Evolutionary conservation across 2,329 filamentous ascomycete species (phyloP), one percentile per base, ranked within the genome.

Genomic region (Cercospora zeae-maydis): DNA sequence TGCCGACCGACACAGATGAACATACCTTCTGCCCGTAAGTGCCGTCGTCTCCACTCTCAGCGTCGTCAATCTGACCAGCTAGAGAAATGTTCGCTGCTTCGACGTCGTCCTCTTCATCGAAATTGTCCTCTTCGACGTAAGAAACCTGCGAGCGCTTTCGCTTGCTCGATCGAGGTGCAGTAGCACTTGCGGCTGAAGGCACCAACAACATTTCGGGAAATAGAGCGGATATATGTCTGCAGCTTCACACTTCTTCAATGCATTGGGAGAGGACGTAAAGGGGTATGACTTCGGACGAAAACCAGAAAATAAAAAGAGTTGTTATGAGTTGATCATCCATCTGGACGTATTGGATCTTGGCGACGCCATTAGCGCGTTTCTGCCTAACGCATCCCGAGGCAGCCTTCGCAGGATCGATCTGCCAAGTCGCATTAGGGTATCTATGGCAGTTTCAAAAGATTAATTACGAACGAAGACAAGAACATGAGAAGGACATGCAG

Each of bases 61-160:
- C 13, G 6, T 55, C 58, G 30, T 62, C 36, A 10, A 55, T 16
- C 4, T 53, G 45, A 10, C 33, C 34, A 14, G 60, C 39, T 4
- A 52, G 39, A 27, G 51, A 19, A n/a, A 61, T 11, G 42, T 67
- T 58, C 6, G 62, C 42, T 47, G 42, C 42, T 6, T 47, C 21
- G 8, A 47, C 6, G 19, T 21, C 21, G 21, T 47, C 39, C 13
- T 62, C 49, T 13, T 62, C 53, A 34, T 67, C 67, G 39, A 70
- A 58, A 47, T 67, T 66, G n/a, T 70, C 61, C 21, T 69, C 63
- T n/a, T 66, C 63, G 21, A 60, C 57, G 58, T 74, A 73, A 5
- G 67, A 72, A 13, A 73, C 62, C 9, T 62, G 63, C 16, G 66
- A 59, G 54, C 72, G 65, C 70, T 73, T 73, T 58, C 72, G 72